Percentiles rank a stretch among this genome's conserved stretches.
These are phyloP conservation scores for Daldinia decipiens DNA, from an alignment of 495 filamentous ascomycete genomes.

Conservation along the genomic window DNA sequence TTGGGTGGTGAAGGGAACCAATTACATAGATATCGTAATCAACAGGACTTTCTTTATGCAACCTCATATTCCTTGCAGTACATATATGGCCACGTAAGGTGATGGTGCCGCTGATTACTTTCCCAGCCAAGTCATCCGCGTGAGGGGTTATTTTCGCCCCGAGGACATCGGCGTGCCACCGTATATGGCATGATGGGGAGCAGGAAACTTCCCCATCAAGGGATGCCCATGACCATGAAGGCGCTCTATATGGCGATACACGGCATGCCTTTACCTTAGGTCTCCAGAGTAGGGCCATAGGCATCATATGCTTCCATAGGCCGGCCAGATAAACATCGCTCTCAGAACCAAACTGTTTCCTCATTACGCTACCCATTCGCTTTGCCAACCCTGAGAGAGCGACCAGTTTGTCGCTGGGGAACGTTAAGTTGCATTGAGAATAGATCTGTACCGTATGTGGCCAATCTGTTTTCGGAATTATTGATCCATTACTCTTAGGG, in stretches of 20 bases:
- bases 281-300: no score
- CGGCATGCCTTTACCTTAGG: neutral
- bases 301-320: conserved; percentile 31
- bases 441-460: conserved; percentile 10
- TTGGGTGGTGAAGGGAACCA: neutral
- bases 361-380: conserved; percentile 10
- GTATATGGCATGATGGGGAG: no score
- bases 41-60: neutral
- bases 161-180: conserved; percentile 20
- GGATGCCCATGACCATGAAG: conserved; percentile 46
- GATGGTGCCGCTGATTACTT: neutral
- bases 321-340: conserved; percentile 31
- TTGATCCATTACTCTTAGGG: neutral
- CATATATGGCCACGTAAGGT: conserved; percentile 8
- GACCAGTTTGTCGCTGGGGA: conserved; percentile 28
- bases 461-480: conserved; percentile 10
- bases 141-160: neutral
- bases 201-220: conserved; percentile 25
- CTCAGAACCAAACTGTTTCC: neutral
- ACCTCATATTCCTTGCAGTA: neutral
- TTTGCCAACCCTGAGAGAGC: conserved; percentile 34
- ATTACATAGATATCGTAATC: neutral
- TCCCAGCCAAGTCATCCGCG: neutral
- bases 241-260: conserved; percentile 30
- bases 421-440: conserved; percentile 21